These are phyloP conservation scores for Trichosporon sp. DNA, from an alignment of 1,284 basidiomycete species.

Conservation along the genomic window DNA sequence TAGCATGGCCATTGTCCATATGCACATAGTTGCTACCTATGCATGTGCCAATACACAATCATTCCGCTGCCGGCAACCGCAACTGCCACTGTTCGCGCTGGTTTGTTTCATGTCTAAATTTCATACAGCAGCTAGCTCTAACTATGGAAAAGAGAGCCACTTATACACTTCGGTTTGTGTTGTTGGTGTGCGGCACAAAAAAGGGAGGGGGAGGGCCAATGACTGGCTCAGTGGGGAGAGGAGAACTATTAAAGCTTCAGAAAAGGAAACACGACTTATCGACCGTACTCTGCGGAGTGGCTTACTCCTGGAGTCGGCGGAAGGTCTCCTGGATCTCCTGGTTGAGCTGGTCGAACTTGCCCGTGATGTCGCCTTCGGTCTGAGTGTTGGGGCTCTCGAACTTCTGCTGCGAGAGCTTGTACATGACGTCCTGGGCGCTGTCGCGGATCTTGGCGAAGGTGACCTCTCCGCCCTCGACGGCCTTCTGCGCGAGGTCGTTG, in stretches of 20 bases:
- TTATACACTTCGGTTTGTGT: conserved; percentile 1
- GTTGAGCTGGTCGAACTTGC: conserved; percentile 77
- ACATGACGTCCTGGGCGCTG: conserved; percentile 81
- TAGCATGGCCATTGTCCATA: conserved; percentile 19
- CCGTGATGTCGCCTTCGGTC: conserved; percentile 75
- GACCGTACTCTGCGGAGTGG: background rate
- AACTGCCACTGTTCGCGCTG: background rate
- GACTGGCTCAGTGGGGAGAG: background rate
- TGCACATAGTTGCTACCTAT: conserved; percentile 17
- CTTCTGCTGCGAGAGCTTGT: conserved; percentile 97
- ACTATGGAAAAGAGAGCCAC: conserved; percentile 12
- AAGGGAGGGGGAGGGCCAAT: background rate
- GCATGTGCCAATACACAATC: conserved; percentile 17
- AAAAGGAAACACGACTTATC: conserved; percentile 7
- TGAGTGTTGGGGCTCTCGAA: conserved; percentile 79
- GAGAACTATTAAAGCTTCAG: conserved; percentile 10
- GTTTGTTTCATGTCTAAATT: conserved; percentile 18
- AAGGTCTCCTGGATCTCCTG: conserved; percentile 86
- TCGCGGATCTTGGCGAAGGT: conserved; percentile 95
- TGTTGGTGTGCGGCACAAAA: background rate
- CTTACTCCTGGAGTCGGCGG: conserved; percentile 75
- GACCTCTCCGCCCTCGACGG: conserved; percentile 72
- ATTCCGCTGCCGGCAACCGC: background rate
- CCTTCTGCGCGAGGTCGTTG: conserved; percentile 80
- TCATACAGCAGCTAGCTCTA: conserved; percentile 19